Base-by-base conservation (phyloP, 306 rosid genomes). In the Citrullus colocynthis region DNA sequence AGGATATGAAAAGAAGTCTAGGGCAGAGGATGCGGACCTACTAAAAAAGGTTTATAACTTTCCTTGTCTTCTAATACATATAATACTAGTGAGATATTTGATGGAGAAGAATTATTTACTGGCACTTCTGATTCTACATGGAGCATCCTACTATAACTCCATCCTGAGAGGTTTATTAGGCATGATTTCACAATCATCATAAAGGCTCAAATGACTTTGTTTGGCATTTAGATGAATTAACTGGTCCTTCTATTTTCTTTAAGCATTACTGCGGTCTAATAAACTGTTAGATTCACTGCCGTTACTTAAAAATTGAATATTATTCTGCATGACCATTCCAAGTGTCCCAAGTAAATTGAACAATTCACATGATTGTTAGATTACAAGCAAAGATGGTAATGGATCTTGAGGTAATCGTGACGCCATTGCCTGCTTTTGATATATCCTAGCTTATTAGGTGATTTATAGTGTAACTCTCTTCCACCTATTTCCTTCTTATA, bases 1-100 rank as follows among this genome's bases (percentile, higher is more conserved):
- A 34, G 99, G 98, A 85, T 96, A 92, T 92, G 92, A 85, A 86
- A 96, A 91, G 90, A 89, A 87, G 87, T 80, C 86, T 81, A 84
- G 86, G 84, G 78, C 88, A 5, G 93, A 90, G 83, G 90, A 89
- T 55, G 91, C 76, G 74, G 88, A 96, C 85, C 82, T 90, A 52
- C 85, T 89, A 56, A 90, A 83, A 84, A 84, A 96, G 99, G 99
- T 95, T 87, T 75, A 76, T 82, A 34, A 28, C 78, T 78, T 62
- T 28, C 82, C 83, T 67, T 81, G 79, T 81, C 51, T 51, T 61
- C 61, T 39, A 6, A 55, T 60, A 63, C 16, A 49, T 41, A 76
- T 41, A 76, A 0, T 76, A 37, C 45, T 44, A 28, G 6, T 41
- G 37, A 41, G 10, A 12, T 39, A 37, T 59, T 77, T 77, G 21